phyloP scores from a whole-genome alignment of 75 land plant genomes.

The Picea glauca region DNA sequence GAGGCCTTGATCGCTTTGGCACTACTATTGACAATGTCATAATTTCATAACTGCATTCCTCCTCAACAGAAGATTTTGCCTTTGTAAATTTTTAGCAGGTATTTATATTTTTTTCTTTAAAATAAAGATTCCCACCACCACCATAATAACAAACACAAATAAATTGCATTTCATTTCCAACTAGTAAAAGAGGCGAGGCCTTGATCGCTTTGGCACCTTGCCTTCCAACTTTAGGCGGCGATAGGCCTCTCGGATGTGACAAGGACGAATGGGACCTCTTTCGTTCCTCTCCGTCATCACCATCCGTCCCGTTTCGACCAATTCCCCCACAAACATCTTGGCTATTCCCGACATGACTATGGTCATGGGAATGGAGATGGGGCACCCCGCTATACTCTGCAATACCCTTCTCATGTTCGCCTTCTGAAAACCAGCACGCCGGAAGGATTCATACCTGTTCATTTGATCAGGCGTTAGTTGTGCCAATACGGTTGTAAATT shows the following conservation, averaged over 20 bases:
- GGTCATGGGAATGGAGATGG: slow-evolving; percentile 87
- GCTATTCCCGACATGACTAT: slow-evolving; percentile 96
- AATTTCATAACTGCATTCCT: no score
- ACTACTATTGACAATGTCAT: slow-evolving; percentile 9
- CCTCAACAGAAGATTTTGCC: no score
- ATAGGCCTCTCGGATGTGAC: slow-evolving; percentile 90
- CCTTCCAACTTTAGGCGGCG: slow-evolving; percentile 92
- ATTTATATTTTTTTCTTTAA: no score
- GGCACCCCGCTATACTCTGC: slow-evolving; percentile 80
- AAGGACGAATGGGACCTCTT: slow-evolving; percentile 87
- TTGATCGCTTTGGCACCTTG: slow-evolving; percentile 75
- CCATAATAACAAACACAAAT: not conserved
- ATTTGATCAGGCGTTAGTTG: slow-evolving; percentile 91
- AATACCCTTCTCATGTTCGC: slow-evolving; percentile 90
- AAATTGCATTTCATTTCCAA: not conserved
- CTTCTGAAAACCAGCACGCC: slow-evolving; percentile 90
- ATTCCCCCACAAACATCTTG: slow-evolving; percentile 98
- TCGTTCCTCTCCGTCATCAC: slow-evolving; percentile 93
- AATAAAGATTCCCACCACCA: no score
- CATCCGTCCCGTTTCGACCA: slow-evolving; percentile 86
- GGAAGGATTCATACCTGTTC: slow-evolving; percentile 91
- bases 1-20: slow-evolving; percentile 68
- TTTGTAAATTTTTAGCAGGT: no score
- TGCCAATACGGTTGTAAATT: slow-evolving; percentile 59
- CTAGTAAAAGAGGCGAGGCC: slow-evolving; percentile 72